Evolutionary conservation across 768 basidiomycete species (phyloP).

Genomic region (Pleurotus tuoliensis): DNA sequence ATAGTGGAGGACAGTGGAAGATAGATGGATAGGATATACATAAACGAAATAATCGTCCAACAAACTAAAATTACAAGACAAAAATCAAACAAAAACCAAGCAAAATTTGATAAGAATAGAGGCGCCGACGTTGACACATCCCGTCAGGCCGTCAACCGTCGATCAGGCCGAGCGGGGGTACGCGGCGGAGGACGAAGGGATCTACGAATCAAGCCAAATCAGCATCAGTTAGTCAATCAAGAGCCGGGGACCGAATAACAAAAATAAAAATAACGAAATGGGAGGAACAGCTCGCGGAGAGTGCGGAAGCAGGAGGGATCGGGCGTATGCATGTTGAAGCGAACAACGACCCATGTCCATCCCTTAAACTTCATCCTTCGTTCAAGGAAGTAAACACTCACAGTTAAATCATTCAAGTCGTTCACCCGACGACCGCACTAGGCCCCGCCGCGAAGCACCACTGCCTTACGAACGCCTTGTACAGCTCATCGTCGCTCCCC

Average conservation of each 20-base stretch:
- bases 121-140: too few relatives aligned
- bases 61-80: not conserved
- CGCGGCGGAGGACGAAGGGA: too few relatives aligned
- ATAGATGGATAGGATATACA: not conserved
- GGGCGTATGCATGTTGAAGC: not conserved
- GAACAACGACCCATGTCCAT: too few relatives aligned
- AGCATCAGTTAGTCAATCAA: too few relatives aligned
- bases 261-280: too few relatives aligned
- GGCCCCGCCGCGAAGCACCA: conserved; percentile 65
- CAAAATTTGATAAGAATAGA: too few relatives aligned
- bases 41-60: not conserved
- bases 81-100: not conserved
- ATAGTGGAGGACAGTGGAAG: not conserved
- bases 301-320: not conserved
- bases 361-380: too few relatives aligned
- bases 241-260: too few relatives aligned
- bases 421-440: conserved; percentile 1
- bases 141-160: too few relatives aligned
- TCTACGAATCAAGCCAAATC: too few relatives aligned
- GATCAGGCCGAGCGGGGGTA: too few relatives aligned
- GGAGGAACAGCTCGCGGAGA: not conserved
- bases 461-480: conserved; percentile 59
- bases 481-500: conserved; percentile 27
- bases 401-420: not conserved
- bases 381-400: not conserved